A percentile compares a stretch with the other conserved stretches of the same genome.
Conservation (phyloP, 768 basidiomycete species). For the Macrolepiota dolichaula region DNA sequence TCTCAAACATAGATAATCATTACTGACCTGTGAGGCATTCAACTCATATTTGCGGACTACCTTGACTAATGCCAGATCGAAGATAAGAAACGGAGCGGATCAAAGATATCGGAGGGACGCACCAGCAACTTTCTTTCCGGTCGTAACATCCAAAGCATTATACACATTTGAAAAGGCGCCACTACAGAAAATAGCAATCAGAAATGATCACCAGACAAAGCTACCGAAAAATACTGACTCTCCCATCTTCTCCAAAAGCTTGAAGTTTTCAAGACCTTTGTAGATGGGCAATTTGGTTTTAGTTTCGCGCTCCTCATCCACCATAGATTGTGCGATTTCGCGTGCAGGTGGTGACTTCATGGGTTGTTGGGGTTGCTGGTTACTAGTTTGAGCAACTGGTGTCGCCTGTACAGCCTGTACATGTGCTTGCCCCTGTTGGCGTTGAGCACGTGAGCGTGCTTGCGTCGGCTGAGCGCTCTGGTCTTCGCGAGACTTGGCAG, state of each 20-base stretch:
- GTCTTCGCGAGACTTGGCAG: constrained; percentile 15
- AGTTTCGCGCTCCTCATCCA: constrained; percentile 70
- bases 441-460: constrained; percentile 23
- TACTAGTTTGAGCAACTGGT: constrained; percentile 22
- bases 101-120: constrained; percentile 23
- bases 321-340: constrained; percentile 61
- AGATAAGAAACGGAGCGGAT: constrained; percentile 14
- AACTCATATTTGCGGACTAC: constrained; percentile 93
- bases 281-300: constrained; percentile 81
- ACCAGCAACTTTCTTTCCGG: constrained; percentile 83
- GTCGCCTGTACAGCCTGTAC: constrained; percentile 20
- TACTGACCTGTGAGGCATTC: constrained; percentile 85
- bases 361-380: constrained; percentile 22
- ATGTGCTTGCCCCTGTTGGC: constrained; percentile 29
- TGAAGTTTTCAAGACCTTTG: constrained; percentile 79
- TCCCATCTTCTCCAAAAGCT: constrained; percentile 84
- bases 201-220: constrained; percentile 15
- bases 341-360: constrained; percentile 25
- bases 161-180: constrained; percentile 99
- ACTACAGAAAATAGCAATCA: constrained; percentile 31
- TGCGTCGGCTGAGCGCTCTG: constrained; percentile 15
- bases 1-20: constrained; percentile 21
- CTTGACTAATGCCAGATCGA: constrained; percentile 59
- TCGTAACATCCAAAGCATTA: constrained; percentile 76
- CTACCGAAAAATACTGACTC: constrained; percentile 57